phyloP scores from a whole-genome alignment of 495 filamentous ascomycete genomes.

The Parmelia sp. region DNA sequence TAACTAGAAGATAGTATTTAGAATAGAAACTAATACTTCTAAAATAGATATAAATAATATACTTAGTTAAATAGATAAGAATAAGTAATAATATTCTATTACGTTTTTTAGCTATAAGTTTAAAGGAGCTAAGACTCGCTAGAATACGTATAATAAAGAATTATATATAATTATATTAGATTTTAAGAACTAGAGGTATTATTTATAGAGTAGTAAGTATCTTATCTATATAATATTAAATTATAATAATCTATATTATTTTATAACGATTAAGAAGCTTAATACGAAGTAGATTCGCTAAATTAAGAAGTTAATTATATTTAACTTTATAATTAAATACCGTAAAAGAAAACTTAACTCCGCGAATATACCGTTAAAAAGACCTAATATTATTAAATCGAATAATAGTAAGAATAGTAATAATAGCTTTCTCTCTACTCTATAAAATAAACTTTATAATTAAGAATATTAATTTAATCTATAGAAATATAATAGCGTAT shows the following conservation, averaged over 20 bases:
- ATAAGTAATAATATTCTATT: not conserved
- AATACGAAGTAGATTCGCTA: not conserved
- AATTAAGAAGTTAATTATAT: not conserved
- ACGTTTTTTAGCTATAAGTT: not conserved
- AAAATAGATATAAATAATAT: not conserved
- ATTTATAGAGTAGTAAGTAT: too few species aligned
- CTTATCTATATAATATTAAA: too few species aligned
- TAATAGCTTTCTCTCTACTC: too few species aligned
- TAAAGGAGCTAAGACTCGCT: not conserved
- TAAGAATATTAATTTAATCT: not conserved
- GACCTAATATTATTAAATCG: too few species aligned
- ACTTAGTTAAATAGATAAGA: too few species aligned
- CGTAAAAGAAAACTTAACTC: too few species aligned
- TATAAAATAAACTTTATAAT: too few species aligned
- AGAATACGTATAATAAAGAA: not conserved
- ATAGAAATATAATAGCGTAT: not conserved
- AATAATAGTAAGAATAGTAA: too few species aligned
- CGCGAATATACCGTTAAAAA: too few species aligned
- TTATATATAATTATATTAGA: not conserved
- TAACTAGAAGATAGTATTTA: not conserved
- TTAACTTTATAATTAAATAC: too few species aligned
- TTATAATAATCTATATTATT: not conserved
- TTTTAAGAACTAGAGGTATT: not conserved
- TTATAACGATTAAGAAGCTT: not conserved
- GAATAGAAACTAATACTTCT: not conserved